Evolutionary conservation across 169 alveolate species (phyloP), one percentile per base, ranked within the genome.

Genomic region (Plasmodium ovale): DNA sequence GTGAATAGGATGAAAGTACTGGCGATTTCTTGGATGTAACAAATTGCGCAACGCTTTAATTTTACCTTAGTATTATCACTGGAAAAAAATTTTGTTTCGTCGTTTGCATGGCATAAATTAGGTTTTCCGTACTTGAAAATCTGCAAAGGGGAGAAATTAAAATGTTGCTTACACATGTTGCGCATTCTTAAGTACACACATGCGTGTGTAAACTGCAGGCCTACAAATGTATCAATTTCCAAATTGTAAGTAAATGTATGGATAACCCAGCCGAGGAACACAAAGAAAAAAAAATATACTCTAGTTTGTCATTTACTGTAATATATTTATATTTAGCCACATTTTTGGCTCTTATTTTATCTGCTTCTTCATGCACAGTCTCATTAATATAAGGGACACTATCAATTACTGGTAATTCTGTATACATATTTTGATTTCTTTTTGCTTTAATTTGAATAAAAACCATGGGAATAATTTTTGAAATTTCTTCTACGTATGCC

Each of bases 251-350:
- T 47, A 47, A 14, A 70, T 27, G 51, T 29, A 62, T 25, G 53
- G 25, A 64, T 79, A 65, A 79, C 89, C 89, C 89, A 29, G 89
- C 89, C 16, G 89, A 79, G 19, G 84, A 79, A 49, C 89, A 79
- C 54, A 79, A 79, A 16, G 89, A 79, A 54, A 79, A 79, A 65
- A 35, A 79, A 0, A 79, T 64, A 79, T 64, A 79, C 65, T 79
- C 89, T 29, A 79, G 44, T 64, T 10, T 67, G 47, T 65, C 82
- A 65, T 59, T 53, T 67, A 42, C 82, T 10, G 27, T 19, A 64
- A 79, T 79, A 29, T 79, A 79, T 64, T 69, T 64, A 49, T 65
- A 47, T 53, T 79, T 79, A 35, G 27, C 42, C 39, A 64, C 29
- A 10, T n/a, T 31, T 27, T 21, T 19, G 23, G 33, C 71, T 37